phyloP scores from a whole-genome alignment of 345 rosid species.

The Anacardium occidentale region DNA sequence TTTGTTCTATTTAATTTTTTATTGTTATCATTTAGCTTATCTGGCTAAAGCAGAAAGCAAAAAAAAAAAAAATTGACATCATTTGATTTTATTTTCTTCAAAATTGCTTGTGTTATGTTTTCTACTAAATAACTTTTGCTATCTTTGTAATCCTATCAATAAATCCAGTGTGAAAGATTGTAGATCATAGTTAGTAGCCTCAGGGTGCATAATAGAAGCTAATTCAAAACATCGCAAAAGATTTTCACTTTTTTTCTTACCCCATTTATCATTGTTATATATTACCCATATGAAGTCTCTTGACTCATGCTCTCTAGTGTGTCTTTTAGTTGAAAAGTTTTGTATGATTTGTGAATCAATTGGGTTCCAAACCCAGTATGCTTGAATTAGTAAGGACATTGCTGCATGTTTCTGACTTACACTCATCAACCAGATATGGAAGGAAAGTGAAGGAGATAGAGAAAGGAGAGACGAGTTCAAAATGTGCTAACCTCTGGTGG shows the following conservation, averaged over 20 bases:
- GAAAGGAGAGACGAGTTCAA: not conserved
- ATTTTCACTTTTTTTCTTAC: not conserved
- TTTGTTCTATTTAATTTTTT: too few species aligned
- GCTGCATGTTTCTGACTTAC: not conserved
- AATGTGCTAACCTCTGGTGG: conserved; percentile 78
- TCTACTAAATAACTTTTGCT: not conserved
- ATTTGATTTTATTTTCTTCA: not conserved
- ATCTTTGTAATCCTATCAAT: not conserved
- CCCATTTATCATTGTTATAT: not conserved
- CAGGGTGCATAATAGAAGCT: not conserved
- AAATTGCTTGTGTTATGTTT: not conserved
- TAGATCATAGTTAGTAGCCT: not conserved
- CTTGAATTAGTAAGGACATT: not conserved
- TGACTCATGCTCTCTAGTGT: not conserved
- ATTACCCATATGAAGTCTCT: not conserved
- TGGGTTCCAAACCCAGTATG: not conserved
- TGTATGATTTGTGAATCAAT: not conserved
- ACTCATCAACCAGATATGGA: not conserved
- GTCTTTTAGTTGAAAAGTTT: conserved; percentile 3
- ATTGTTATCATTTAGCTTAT: too few species aligned
- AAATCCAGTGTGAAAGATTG: not conserved
- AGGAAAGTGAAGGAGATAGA: not conserved
- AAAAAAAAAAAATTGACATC: too few species aligned
- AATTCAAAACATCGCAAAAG: not conserved
- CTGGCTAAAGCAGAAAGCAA: too few species aligned